These are phyloP conservation scores for Boletus subcaerulescens DNA, from an alignment of 768 basidiomycete species.

Conservation along the genomic window DNA sequence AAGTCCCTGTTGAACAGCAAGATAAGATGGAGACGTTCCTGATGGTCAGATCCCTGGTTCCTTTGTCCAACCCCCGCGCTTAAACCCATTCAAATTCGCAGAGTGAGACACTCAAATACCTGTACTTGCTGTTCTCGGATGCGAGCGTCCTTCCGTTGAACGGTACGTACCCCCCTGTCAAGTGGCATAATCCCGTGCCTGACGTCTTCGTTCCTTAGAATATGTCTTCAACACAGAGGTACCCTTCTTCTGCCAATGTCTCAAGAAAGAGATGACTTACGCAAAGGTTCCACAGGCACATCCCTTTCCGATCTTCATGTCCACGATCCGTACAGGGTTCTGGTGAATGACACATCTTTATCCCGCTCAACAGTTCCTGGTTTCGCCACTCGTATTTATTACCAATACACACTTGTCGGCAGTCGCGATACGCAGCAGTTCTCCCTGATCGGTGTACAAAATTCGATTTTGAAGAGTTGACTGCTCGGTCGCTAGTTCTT, in stretches of 20 bases:
- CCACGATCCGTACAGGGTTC: constrained; percentile 47
- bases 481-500: neutral
- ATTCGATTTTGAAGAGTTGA: neutral
- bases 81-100: constrained; percentile 25
- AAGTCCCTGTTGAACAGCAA: constrained; percentile 60
- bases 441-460: neutral
- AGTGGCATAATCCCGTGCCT: neutral
- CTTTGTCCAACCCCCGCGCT: neutral
- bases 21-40: constrained; percentile 98
- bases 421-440: neutral
- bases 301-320: constrained; percentile 67
- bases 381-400: neutral
- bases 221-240: constrained; percentile 95
- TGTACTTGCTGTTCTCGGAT: constrained; percentile 85
- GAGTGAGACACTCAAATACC: constrained; percentile 90
- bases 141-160: constrained; percentile 66
- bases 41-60: constrained; percentile 50
- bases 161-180: constrained; percentile 44
- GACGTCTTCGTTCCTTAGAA: constrained; percentile 39
- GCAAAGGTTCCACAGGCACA: constrained; percentile 46
- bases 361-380: neutral
- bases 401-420: neutral
- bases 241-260: constrained; percentile 10
- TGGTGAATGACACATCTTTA: constrained; percentile 28
- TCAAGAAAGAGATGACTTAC: neutral